phyloP scores from a whole-genome alignment of 139 green algal genomes.

The Edaphochlamys debaryana region DNA sequence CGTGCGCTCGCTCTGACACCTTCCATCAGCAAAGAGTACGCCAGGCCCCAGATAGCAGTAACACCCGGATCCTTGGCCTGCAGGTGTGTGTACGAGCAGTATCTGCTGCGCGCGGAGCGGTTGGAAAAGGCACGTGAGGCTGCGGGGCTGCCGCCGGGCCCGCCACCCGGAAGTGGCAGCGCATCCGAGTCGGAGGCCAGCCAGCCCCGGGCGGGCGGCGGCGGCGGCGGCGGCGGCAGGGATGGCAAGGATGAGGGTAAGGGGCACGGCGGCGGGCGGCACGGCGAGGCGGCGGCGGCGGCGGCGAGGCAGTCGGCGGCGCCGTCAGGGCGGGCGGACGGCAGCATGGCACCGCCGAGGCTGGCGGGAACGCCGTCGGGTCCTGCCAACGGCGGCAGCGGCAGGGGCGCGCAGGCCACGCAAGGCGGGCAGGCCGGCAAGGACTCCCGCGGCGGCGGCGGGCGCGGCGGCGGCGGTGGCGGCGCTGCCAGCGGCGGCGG shows the following conservation, averaged over 20 bases:
- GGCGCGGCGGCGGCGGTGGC: neutral
- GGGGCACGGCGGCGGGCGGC: too few relatives aligned
- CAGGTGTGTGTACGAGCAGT: slow-evolving; percentile 36
- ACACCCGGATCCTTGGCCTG: too few relatives aligned
- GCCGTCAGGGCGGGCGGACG: neutral
- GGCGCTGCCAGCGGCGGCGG: neutral
- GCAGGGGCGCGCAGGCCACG: neutral
- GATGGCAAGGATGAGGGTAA: too few relatives aligned
- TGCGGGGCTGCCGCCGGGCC: neutral
- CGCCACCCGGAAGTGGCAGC: neutral
- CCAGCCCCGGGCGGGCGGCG: neutral
- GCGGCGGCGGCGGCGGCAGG: neutral
- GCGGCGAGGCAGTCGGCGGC: neutral
- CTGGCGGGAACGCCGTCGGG: too few relatives aligned
- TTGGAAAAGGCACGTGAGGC: slow-evolving; percentile 14
- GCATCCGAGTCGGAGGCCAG: neutral
- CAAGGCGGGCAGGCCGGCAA: too few relatives aligned
- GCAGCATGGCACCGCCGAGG: too few relatives aligned
- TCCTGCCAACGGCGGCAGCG: neutral
- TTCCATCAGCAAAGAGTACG: too few relatives aligned
- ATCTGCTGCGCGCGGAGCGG: slow-evolving; percentile 29
- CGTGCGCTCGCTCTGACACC: too few relatives aligned
- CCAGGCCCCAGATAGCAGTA: too few relatives aligned
- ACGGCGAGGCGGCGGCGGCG: neutral
- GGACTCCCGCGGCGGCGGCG: neutral